Evolutionary conservation across 306 rosid species (phyloP), one percentile per base, ranked within the genome.

Genomic region (Corylus heterophylla): DNA sequence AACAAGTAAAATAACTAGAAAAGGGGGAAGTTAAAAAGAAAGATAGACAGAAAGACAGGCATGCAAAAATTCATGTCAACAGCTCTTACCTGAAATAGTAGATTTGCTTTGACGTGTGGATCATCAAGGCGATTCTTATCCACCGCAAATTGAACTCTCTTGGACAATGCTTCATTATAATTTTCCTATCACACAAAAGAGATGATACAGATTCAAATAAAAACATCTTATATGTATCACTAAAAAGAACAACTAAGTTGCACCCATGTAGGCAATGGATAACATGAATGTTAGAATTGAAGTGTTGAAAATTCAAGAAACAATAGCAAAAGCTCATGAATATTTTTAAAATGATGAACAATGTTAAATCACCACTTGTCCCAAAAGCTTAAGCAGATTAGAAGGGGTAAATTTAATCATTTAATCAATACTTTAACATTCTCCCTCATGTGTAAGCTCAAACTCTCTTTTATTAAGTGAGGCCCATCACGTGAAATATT

Each of bases 101-200:
- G 93, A 91, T 89, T 89, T 76, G 98, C 92, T 82, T 94, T 94
- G 83, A 85, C 85, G 79, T 92, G 98, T 31, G 98, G 98, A 81
- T 94, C 97, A 63, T 94, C 97, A 27, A 92, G 78, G 69, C 89
- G 88, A 69, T 89, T 95, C 84, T 86, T 89, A 79, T 94, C 98
- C 88, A 92, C 98, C 22, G 79, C 86, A 90, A 81, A 89, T 83
- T 85, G 87, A 84, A 92, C 97, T 89, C 80, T 88, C 85, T 89
- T 89, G 49, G 97, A 88, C 71, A 94, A 79, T 78, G 84, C 95
- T 85, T 78, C 95, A 50, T 92, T 92, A 85, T 87, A 92, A 76
- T 89, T 94, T 85, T 94, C 98, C 98, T 92, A 54, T 9, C 64
- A 79, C 50, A 77, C 59, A 39, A 20, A 56, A 79, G 59, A 72